Conservation (phyloP, 805 yeast species). For the Kluyveromyces aestuarii region DNA sequence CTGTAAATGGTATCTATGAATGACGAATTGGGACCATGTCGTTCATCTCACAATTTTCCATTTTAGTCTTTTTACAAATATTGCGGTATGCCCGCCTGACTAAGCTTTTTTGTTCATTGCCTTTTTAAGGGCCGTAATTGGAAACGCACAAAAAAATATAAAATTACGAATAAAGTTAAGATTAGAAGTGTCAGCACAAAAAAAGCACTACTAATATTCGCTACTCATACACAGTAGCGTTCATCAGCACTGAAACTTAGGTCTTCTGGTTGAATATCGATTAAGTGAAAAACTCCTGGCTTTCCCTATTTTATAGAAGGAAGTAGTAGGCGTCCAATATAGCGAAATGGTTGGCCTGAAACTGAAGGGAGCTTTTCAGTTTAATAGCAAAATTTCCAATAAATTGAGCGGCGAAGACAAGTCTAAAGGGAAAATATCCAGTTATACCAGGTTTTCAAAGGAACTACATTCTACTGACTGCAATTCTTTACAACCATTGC, state of each 20-base stretch:
- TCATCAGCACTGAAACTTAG: no score
- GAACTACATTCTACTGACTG: neutral
- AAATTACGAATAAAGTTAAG: neutral
- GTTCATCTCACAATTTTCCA: neutral
- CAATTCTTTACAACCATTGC: slow-evolving; percentile 5
- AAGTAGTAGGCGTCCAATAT: neutral
- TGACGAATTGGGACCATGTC: neutral
- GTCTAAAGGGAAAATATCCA: neutral
- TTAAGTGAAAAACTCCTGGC: no score
- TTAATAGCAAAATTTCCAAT: neutral
- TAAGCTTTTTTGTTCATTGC: neutral
- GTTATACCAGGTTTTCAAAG: neutral
- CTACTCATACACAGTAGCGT: no score
- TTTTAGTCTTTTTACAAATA: neutral
- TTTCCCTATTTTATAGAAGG: neutral
- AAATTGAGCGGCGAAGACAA: neutral
- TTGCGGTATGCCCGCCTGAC: neutral
- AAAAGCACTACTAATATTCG: no score
- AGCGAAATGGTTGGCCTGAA: neutral
- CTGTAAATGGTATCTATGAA: neutral
- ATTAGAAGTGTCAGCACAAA: no score
- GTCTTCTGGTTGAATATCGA: no score
- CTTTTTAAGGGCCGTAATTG: neutral
- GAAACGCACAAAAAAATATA: neutral
- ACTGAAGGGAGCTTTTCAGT: slow-evolving; percentile 1